These are phyloP conservation scores for Chrysosporium keratinophilum DNA, from an alignment of 2,329 filamentous ascomycete species.

Conservation along the genomic window DNA sequence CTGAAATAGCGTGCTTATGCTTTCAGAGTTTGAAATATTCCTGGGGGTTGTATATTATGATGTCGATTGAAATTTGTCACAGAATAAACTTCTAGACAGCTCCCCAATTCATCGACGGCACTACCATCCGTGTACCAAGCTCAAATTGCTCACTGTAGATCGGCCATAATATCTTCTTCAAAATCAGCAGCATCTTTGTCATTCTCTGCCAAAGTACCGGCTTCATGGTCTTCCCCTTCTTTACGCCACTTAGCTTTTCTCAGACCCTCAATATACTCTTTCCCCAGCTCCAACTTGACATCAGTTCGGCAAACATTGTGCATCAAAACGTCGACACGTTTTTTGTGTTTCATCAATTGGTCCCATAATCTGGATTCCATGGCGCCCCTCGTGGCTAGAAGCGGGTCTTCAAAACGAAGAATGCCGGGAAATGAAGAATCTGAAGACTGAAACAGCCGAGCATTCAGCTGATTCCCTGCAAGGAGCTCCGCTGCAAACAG, in stretches of 20 bases:
- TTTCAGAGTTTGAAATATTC: too few relatives aligned
- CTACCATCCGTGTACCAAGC: too few relatives aligned
- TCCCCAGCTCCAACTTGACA: slow-evolving; percentile 46
- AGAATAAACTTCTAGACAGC: too few relatives aligned
- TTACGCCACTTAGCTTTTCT: slow-evolving; percentile 38
- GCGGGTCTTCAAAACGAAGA: slow-evolving; percentile 42
- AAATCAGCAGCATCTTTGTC: slow-evolving; percentile 21
- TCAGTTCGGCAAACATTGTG: slow-evolving; percentile 46
- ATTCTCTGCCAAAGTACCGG: slow-evolving; percentile 8
- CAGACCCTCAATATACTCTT: slow-evolving; percentile 48
- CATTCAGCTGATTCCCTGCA: slow-evolving; percentile 41
- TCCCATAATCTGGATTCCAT: slow-evolving; percentile 9
- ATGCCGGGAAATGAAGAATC: slow-evolving; percentile 35
- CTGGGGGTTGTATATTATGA: too few relatives aligned
- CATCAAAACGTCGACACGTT: slow-evolving; percentile 42
- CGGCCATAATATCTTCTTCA: slow-evolving; percentile 36
- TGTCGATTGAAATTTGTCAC: too few relatives aligned
- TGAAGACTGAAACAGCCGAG: slow-evolving; percentile 39
- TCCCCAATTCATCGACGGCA: too few relatives aligned
- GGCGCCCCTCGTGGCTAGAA: slow-evolving; percentile 14
- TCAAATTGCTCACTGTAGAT: neutral
- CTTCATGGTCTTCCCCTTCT: slow-evolving; percentile 18
- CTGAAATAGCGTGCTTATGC: too few relatives aligned
- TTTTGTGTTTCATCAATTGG: slow-evolving; percentile 39
- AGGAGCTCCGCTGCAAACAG: slow-evolving; percentile 39